A percentile compares a stretch with the other conserved stretches of the same genome.
These are phyloP conservation scores for Trifolium subterraneum DNA, from an alignment of 306 rosid genomes.

Conservation along the genomic window DNA sequence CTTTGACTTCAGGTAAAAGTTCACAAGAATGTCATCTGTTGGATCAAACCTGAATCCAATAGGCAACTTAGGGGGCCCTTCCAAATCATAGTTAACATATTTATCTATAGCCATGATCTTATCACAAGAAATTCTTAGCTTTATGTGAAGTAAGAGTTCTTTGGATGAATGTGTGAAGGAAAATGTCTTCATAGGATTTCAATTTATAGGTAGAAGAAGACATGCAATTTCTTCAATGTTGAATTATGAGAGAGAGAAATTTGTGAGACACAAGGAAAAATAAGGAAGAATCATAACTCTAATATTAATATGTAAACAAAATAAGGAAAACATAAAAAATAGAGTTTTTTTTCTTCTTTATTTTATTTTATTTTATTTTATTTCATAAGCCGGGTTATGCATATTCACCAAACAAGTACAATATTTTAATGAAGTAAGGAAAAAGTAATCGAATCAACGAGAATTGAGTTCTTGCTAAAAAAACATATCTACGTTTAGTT, in stretches of 20 bases:
- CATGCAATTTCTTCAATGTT: conserved; percentile 12
- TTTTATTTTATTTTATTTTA: too few species aligned
- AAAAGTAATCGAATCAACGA: too few species aligned
- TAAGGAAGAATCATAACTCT: conserved; percentile 7
- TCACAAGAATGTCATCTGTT: background rate
- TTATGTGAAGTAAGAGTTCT: background rate
- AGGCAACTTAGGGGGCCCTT: background rate
- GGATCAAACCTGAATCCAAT: conserved; percentile 32
- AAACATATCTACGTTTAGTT: too few species aligned
- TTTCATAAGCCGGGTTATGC: background rate
- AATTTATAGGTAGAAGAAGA: conserved; percentile 32
- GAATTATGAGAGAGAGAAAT: background rate
- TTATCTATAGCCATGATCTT: background rate
- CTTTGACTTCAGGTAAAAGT: background rate
- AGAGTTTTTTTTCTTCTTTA: too few species aligned
- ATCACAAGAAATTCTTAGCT: background rate
- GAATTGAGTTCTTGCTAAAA: too few species aligned
- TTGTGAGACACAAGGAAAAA: background rate
- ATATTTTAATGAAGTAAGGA: too few species aligned
- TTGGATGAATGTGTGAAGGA: background rate
- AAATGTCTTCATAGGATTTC: background rate
- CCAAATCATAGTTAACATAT: too few species aligned
- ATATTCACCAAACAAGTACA: background rate
- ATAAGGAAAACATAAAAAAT: too few species aligned
- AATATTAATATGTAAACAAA: background rate